Evolutionary conservation across 2,329 filamentous ascomycete species (phyloP), one percentile per base, ranked within the genome.

Genomic region (Alternaria angustiovoidea): DNA sequence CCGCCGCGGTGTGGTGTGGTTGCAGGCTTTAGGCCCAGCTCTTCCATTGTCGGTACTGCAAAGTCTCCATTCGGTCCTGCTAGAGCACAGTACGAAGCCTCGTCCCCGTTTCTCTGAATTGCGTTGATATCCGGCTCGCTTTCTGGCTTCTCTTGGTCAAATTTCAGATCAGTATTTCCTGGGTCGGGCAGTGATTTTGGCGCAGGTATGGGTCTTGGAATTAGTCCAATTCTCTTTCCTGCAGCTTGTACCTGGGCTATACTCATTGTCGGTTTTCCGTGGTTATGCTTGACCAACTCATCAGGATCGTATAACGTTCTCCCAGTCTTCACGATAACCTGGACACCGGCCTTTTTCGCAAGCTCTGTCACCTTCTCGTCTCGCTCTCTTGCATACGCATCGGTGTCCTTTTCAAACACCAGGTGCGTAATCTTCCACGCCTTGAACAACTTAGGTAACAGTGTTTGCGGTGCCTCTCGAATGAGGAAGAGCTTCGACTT

Each of bases 331-430:
- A 85, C 78, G n/a, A 93, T 80, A 20, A 93, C 88, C 69, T 90
- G 74, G 1, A 93, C 88, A 1, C 90, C 90, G 0, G 88, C 87
- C 46, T 86, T 79, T 65, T 84, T 80, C 5, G 90, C 90, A n/a
- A 88, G 77, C 16, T 82, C 76, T 34, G 83, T 77, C 11, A 94
- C 84, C 18, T 81, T 78, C 1, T 81, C 82, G 75, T 94, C 91
- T 51, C 91, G 80, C 41, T 87, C 84, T 16, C 86, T 83, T 5
- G 83, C 90, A 77, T 93, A 93, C 0, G 88, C 83, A 79, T 94
- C 91, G 0, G 90, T 92, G 68, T 93, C 91, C 70, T 89, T 91
- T 74, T 94, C 91, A 68, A 93, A 93, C 0, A 93, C 90, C 5
- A 93, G 78, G 77, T 93, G 91, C 0, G 90, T 91, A 26, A 92